Evolutionary conservation across 176 grass and related monocot species (phyloP).

Genomic region (Elaeis guineensis): DNA sequence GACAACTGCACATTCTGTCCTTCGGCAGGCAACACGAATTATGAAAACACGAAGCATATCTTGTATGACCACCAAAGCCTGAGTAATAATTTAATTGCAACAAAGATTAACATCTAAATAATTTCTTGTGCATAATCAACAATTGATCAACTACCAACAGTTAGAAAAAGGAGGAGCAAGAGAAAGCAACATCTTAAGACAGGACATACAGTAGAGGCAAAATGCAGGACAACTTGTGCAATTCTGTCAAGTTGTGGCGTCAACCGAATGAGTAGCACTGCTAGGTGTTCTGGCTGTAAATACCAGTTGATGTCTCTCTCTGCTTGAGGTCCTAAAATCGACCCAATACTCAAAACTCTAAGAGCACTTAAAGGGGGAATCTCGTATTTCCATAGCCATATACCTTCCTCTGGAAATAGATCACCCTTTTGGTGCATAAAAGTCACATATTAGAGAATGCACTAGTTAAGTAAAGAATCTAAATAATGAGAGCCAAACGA

Average conservation of each 20-base stretch:
- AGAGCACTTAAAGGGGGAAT: constrained; percentile 77
- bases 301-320: constrained; percentile 89
- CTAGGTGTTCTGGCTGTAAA: constrained; percentile 57
- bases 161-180: too few species aligned
- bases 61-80: constrained; percentile 86
- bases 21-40: constrained; percentile 71
- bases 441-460: constrained; percentile 11
- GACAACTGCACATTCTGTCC: constrained; percentile 67
- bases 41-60: constrained; percentile 95
- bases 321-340: constrained; percentile 66
- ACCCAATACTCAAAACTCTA: constrained; percentile 71
- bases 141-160: not conserved
- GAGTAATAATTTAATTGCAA: not conserved
- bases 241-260: constrained; percentile 88
- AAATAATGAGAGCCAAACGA: too few species aligned
- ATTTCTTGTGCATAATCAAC: not conserved
- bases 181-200: not conserved
- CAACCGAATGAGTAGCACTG: constrained; percentile 55
- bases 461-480: too few species aligned
- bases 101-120: too few species aligned
- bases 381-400: constrained; percentile 88
- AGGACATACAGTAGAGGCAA: constrained; percentile 75
- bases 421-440: constrained; percentile 59
- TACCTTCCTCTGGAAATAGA: constrained; percentile 85
- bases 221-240: constrained; percentile 66